These are phyloP conservation scores for Xenosphaeropsis pyriputrescens DNA, from an alignment of 2,329 filamentous ascomycete species.

Conservation along the genomic window DNA sequence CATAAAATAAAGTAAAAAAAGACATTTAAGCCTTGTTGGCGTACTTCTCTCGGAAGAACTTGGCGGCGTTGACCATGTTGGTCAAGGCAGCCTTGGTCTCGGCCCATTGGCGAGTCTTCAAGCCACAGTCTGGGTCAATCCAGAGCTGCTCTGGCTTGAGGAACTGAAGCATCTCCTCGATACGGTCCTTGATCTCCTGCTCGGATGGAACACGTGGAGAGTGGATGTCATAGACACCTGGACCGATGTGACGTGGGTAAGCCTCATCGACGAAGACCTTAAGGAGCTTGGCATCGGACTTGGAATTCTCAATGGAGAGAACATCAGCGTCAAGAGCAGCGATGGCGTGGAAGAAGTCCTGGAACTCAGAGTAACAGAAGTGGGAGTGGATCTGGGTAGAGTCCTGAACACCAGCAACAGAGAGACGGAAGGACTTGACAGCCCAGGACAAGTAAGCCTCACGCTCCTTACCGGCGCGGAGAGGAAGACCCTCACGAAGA, in stretches of 20 bases:
- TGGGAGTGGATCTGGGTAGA: conserved; percentile 99
- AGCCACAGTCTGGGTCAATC: conserved; percentile 98
- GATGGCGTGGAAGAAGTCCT: conserved; percentile 99
- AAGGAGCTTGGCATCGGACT: conserved; percentile 98
- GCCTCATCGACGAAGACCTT: conserved; percentile 96
- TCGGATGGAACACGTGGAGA: conserved; percentile 92
- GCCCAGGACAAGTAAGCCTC: conserved; percentile 96
- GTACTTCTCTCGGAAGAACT: conserved; percentile 89
- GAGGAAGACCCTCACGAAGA: conserved; percentile 97
- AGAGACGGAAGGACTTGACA: conserved; percentile 93
- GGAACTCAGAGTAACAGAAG: conserved; percentile 99
- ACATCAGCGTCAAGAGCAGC: conserved; percentile 96
- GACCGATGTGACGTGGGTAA: conserved; percentile 96
- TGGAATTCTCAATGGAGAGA: conserved; percentile 99
- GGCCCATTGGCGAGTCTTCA: conserved; percentile 97
- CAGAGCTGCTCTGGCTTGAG: conserved; percentile 98
- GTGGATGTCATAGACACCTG: conserved; percentile 99
- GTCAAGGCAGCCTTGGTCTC: conserved; percentile 92
- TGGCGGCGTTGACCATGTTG: conserved; percentile 98
- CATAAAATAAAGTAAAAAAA: conserved; percentile 5
- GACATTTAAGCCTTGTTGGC: conserved; percentile 39
- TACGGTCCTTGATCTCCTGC: conserved; percentile 96
- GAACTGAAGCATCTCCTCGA: conserved; percentile 95
- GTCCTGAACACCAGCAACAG: conserved; percentile 84
- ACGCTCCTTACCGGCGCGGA: conserved; percentile 85